These are phyloP conservation scores for Gypsophila paniculata DNA, from an alignment of 179 eudicot genomes.

Conservation along the genomic window DNA sequence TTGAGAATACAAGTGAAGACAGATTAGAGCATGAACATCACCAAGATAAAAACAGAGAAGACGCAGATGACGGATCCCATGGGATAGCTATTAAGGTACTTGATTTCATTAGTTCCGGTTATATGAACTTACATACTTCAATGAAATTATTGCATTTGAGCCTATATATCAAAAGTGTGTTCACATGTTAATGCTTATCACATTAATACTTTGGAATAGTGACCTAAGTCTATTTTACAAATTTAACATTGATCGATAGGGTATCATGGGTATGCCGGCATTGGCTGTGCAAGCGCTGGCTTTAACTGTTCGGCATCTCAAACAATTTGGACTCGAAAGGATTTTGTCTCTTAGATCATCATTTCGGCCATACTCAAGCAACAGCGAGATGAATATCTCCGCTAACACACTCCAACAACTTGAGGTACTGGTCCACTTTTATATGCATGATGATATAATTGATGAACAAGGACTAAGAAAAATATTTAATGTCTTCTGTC, in stretches of 20 bases:
- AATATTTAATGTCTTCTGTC: background rate
- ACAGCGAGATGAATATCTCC: conserved; percentile 74
- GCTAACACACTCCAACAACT: conserved; percentile 90
- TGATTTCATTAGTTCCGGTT: background rate
- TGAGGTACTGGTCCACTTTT: conserved; percentile 49
- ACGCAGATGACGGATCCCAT: conserved; percentile 23
- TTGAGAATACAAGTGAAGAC: conserved; percentile 37
- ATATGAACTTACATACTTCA: background rate
- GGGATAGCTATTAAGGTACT: conserved; percentile 51
- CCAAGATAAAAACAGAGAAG: conserved; percentile 29
- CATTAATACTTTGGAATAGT: background rate
- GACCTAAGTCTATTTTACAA: background rate
- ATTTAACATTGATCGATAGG: conserved; percentile 34
- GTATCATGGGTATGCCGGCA: conserved; percentile 68
- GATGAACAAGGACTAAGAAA: background rate
- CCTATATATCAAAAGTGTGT: background rate
- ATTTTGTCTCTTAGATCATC: conserved; percentile 72
- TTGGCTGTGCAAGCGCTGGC: conserved; percentile 77
- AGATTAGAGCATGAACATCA: conserved; percentile 22
- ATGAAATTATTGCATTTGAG: background rate
- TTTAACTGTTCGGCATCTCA: conserved; percentile 60
- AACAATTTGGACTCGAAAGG: conserved; percentile 87
- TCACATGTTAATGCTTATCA: background rate
- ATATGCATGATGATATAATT: background rate
- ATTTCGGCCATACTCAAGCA: conserved; percentile 67